Evolutionary conservation across 306 rosid genomes (phyloP), one percentile per base, ranked within the genome.

Genomic region (Crotalaria pallida): DNA sequence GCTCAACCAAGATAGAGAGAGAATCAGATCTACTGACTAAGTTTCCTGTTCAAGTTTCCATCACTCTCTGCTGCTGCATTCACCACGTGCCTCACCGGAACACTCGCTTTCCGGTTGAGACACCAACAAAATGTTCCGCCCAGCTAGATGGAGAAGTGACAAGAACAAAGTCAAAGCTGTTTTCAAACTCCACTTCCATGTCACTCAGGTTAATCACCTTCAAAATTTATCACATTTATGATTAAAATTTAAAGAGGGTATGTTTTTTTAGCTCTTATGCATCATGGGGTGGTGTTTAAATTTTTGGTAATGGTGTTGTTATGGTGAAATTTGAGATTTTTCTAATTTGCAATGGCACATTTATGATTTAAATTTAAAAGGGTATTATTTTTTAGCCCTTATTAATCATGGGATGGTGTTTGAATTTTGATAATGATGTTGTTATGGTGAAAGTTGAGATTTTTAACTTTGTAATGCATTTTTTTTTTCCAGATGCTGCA

Each of bases 71-170:
- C 58, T 48, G 48, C 56, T 6, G 43, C 58, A 69, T 76, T 75
- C 59, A 52, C 18, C 18, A 1, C 22, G 36, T 58, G 22, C 19
- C 45, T 61, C 67, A 7, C 58, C 71, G 72, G 36, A 75, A 72
- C 71, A 24, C 13, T 66, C 11, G 0, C n/a, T 80, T 45, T 16
- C 67, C 58, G 87, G 80, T 10, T 55, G 74, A 69, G 74, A n/a
- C n/a, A n/a, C 36, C 22, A 79, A 66, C 40, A 31, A 5, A 31
- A 95, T 95, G 99, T 95, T 95, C 77, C 84, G 80, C 80, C 57
- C 92, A 45, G 85, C 84, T 65, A 81, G 88, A 86, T 95, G 99
- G 99, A 91, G 92, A 81, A 82, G 84, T 77, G 97, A 95, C 57
- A 95, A 73, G 88, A 87, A 84, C 78, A 95, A 34, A 68, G 77